Evolutionary conservation across 306 rosid species (phyloP).

Genomic region (Cicer chorassanicum): DNA sequence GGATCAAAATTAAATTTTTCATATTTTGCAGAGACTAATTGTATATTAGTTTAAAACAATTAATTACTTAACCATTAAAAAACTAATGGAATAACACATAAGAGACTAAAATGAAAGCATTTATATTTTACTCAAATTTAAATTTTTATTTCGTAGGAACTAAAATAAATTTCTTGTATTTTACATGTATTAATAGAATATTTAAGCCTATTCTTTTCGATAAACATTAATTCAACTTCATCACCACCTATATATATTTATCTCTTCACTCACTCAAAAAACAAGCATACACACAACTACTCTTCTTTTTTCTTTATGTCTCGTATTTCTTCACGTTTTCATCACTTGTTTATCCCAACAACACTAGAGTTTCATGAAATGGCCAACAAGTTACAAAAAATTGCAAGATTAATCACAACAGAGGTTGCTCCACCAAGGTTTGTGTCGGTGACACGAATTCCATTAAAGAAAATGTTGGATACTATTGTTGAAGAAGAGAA

Average conservation of each 20-base stretch:
- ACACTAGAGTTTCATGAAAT: slow-evolving; percentile 17
- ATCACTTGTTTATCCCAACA: neutral
- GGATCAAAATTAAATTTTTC: too few relatives aligned
- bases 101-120: too few relatives aligned
- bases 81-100: too few relatives aligned
- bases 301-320: neutral
- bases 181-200: too few relatives aligned
- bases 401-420: slow-evolving; percentile 41
- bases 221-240: neutral
- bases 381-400: slow-evolving; percentile 39
- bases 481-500: slow-evolving; percentile 58
- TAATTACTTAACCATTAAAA: too few relatives aligned
- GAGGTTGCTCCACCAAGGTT: slow-evolving; percentile 64
- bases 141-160: too few relatives aligned
- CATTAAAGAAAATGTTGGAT: slow-evolving; percentile 50
- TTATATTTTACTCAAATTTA: too few relatives aligned
- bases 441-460: slow-evolving; percentile 41
- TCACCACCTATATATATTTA: slow-evolving; percentile 2
- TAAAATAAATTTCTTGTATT: too few relatives aligned
- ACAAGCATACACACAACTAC: neutral
- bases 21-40: too few relatives aligned
- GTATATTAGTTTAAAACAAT: too few relatives aligned
- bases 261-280: neutral
- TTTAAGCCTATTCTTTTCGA: neutral
- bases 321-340: neutral